Evolutionary conservation across 1,139 yeast species (phyloP), one percentile per base, ranked within the genome.

Genomic region (Hansenula sp.): DNA sequence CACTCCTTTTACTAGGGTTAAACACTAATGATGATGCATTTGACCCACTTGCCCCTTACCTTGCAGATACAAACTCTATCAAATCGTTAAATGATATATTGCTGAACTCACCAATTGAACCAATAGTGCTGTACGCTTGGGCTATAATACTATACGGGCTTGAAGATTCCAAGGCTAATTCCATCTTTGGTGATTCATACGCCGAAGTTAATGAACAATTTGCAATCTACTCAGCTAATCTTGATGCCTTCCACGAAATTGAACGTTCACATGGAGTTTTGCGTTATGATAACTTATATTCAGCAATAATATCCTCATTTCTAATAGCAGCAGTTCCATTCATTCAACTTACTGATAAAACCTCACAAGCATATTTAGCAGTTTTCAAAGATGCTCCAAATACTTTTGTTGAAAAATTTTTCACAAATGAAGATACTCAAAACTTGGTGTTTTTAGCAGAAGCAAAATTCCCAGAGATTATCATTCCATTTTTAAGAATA

Each of bases 401-500:
- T 34, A 66, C 69, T 29, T 68, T 82, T 10, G 68, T 82, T 14
- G 79, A 74, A 46, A 67, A 65, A 35, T 81, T 86, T 52, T 81
- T 86, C 53, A 66, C 70, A 1, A 72, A 76, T 45, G 71, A 72
- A 21, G 67, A 75, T 17, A 75, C 82, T 4, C 72, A 73, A 34
- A 72, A 74, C 43, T 68, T 79, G n/a, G 55, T 87, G 25, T 66
- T 76, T 16, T 57, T 87, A 25, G 64, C 88, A 0, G 70, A 82
- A 45, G 82, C 94, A 1, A 87, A 88, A 53, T 75, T 86, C 48
- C 97, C 97, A 0, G 67, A 79, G n/a, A 68, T 79, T 3, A 59
- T 86, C 16, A 59, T 71, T 2, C 84, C 94, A 2, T 81, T 81
- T 47, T 62, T 87, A 32, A 71, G 77, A 40, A 54, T 88, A 13